Evolutionary conservation across 352 stramenopile genomes (phyloP), one percentile per base, ranked within the genome.

Genomic region (Globisporangium camurandrum): DNA sequence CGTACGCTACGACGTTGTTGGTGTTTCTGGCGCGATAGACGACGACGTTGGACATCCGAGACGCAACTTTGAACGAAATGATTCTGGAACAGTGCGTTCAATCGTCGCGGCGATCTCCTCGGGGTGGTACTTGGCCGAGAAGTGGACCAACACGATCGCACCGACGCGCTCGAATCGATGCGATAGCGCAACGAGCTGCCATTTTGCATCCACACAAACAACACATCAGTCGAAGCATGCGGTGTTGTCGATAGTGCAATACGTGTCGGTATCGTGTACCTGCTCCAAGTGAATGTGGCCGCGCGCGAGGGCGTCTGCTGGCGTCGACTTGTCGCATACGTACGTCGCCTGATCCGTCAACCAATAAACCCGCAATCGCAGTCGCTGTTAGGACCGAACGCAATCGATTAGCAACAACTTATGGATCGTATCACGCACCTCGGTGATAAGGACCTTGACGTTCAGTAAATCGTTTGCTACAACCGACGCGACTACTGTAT

Each of bases 281-380:
- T 91, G 74, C 39, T 82, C 50, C 9, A 91, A 61, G 49, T 93
- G 82, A 37, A 84, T 86, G 60, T 93, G 82, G 11, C 82, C 82
- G 6, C 77, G 70, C 11, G 57, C 49, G 3, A 54, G 49, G 1
- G 79, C 80, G n/a, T 88, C 67, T 20, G 59, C 48, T 20, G 46
- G 37, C 17, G 50, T 72, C 56, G 71, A 86, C 37, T 53, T 64
- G 37, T 73, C 64, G 40, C 78, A 76, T 17, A 74, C 61, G 48
- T 75, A 93, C 1, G 82, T 93, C 2, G 80, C 76, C 77, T 88
- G 44, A n/a, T n/a, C n/a, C n/a, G n/a, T n/a, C n/a, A n/a, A n/a
- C n/a, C n/a, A n/a, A n/a, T n/a, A n/a, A n/a, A n/a, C n/a, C n/a
- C n/a, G n/a, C n/a, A n/a, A n/a, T n/a, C n/a, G n/a, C n/a, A n/a